phyloP scores from a whole-genome alignment of 805 yeast species.

The Saturnispora besseyi region DNA sequence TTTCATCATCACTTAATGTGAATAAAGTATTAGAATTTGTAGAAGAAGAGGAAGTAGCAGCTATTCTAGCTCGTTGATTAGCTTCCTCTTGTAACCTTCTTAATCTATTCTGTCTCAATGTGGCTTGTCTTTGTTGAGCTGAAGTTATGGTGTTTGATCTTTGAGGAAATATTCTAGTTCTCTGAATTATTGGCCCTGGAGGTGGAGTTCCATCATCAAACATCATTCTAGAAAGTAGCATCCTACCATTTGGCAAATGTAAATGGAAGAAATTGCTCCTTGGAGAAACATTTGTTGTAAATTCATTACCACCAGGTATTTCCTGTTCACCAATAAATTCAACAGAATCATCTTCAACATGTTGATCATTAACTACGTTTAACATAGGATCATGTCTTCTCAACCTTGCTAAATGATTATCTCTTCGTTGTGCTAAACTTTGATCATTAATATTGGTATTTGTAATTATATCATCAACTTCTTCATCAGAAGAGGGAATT shows the following conservation, averaged over 20 bases:
- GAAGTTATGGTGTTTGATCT: conserved; percentile 8
- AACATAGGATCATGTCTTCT: neutral
- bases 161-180: neutral
- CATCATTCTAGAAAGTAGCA: neutral
- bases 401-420: neutral
- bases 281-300: neutral
- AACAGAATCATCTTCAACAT: neutral
- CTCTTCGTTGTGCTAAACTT: neutral
- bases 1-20: conserved; percentile 6
- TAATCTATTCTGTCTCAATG: conserved; percentile 1
- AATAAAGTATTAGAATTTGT: neutral
- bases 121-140: neutral
- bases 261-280: conserved; percentile 1
- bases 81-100: conserved; percentile 1
- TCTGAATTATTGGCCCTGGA: neutral
- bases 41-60: neutral
- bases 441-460: neutral
- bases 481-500: conserved; percentile 1
- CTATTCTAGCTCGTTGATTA: neutral
- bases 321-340: conserved; percentile 17
- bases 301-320: conserved; percentile 11
- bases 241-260: conserved; percentile 2
- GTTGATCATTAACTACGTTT: neutral
- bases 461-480: neutral
- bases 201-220: neutral